Conservation (phyloP, 257 asterid genomes). For the Anisodus tanguticus region DNA sequence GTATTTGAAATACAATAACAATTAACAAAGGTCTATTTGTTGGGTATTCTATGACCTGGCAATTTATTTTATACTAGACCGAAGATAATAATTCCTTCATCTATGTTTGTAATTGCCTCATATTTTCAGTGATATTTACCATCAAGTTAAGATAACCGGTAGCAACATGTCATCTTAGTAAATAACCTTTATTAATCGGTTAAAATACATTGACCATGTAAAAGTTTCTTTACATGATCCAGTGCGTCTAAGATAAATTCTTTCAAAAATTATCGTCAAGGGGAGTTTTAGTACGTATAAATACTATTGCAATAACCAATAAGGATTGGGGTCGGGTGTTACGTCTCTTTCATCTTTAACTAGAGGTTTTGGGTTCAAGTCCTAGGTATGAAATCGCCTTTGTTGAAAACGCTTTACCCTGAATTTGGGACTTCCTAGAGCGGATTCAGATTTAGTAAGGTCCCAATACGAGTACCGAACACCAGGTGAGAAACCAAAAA, state of each 20-base stretch:
- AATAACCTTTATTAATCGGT: neutral
- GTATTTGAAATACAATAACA: neutral
- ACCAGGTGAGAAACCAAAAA: too few species aligned
- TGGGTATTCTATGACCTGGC: neutral
- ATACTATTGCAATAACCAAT: neutral
- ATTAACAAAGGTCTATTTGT: neutral
- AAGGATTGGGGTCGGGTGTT: too few species aligned
- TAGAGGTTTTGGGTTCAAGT: too few species aligned
- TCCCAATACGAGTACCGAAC: too few species aligned
- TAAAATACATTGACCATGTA: neutral
- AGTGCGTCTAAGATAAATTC: constrained; percentile 7
- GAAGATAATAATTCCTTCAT: neutral
- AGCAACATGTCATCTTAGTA: neutral
- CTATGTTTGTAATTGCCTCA: neutral
- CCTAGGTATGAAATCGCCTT: too few species aligned
- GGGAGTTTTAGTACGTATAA: neutral
- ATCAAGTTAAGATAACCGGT: neutral
- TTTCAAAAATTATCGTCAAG: neutral
- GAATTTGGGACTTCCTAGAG: too few species aligned
- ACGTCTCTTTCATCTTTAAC: too few species aligned
- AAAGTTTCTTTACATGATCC: neutral
- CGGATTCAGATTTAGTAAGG: too few species aligned
- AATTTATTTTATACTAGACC: neutral
- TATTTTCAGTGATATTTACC: too few species aligned
- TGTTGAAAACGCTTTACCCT: too few species aligned